These are phyloP conservation scores for Syzygium aromaticum DNA, from an alignment of 345 rosid genomes.

Conservation along the genomic window DNA sequence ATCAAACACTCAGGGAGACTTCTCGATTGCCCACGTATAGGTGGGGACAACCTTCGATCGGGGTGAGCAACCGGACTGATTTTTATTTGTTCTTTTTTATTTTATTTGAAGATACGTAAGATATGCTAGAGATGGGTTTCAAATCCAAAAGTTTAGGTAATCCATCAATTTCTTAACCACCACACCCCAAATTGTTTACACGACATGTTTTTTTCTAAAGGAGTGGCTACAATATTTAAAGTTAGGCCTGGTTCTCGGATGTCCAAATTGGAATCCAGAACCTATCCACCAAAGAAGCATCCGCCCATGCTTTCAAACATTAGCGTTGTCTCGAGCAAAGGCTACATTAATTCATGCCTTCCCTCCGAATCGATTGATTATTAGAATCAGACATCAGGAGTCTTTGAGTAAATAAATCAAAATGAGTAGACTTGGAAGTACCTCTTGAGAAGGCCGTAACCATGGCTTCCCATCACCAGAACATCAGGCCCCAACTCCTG, in stretches of 20 bases:
- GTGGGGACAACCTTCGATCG: neutral
- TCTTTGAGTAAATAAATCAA: neutral
- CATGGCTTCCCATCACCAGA: slow-evolving; percentile 57
- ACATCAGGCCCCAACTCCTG: slow-evolving; percentile 34
- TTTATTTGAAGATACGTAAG: neutral
- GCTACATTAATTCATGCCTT: neutral
- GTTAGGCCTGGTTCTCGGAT: neutral
- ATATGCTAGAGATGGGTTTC: fast-evolving
- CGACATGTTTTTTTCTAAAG: neutral
- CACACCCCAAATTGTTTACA: neutral
- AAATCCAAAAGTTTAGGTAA: neutral
- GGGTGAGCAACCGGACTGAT: neutral
- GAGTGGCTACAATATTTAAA: neutral
- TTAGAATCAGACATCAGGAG: neutral
- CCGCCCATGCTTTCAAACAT: neutral
- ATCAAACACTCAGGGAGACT: neutral
- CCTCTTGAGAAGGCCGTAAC: slow-evolving; percentile 53
- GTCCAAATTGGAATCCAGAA: too few species aligned
- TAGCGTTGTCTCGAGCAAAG: too few species aligned
- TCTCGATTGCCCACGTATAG: neutral
- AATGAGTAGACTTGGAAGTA: neutral
- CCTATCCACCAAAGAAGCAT: too few species aligned
- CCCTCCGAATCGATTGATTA: neutral
- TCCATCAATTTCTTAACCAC: neutral
- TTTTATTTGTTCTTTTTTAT: too few species aligned